Percentiles rank a stretch among this genome's conserved stretches.
Conservation (phyloP, 306 rosid species). For the Quercus robur region DNA sequence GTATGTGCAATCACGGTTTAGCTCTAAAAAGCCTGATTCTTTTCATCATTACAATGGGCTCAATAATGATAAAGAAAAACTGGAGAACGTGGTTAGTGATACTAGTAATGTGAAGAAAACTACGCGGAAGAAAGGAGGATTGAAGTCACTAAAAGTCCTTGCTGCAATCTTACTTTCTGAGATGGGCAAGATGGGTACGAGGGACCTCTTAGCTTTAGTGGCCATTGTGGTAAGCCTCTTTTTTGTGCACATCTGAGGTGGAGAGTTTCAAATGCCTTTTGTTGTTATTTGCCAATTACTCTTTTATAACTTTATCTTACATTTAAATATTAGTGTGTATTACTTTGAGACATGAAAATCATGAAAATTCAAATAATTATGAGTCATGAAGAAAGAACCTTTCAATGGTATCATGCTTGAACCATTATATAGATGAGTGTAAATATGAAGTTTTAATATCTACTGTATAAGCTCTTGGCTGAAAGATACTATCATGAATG, state of each 20-base stretch:
- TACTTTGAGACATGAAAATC: neutral
- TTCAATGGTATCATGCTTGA: neutral
- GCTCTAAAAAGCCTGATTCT: conserved; percentile 35
- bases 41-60: conserved; percentile 53
- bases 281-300: neutral
- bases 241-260: conserved; percentile 6
- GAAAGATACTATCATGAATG: neutral
- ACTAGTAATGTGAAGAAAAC: conserved; percentile 29
- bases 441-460: neutral
- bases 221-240: conserved; percentile 66
- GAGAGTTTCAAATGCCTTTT: neutral
- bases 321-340: neutral
- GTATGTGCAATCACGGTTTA: conserved; percentile 67
- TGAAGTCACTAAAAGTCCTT: conserved; percentile 75
- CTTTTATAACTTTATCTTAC: neutral
- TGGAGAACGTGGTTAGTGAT: conserved; percentile 22
- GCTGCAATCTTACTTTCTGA: conserved; percentile 68
- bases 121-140: conserved; percentile 51
- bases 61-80: conserved; percentile 29
- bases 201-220: conserved; percentile 61
- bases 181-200: conserved; percentile 74
- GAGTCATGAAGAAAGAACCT: neutral
- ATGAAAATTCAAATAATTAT: neutral
- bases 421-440: neutral
- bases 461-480: neutral